Evolutionary conservation across 2,329 filamentous ascomycete species (phyloP), one percentile per base, ranked within the genome.

Genomic region (Daldinia eschscholtzii): DNA sequence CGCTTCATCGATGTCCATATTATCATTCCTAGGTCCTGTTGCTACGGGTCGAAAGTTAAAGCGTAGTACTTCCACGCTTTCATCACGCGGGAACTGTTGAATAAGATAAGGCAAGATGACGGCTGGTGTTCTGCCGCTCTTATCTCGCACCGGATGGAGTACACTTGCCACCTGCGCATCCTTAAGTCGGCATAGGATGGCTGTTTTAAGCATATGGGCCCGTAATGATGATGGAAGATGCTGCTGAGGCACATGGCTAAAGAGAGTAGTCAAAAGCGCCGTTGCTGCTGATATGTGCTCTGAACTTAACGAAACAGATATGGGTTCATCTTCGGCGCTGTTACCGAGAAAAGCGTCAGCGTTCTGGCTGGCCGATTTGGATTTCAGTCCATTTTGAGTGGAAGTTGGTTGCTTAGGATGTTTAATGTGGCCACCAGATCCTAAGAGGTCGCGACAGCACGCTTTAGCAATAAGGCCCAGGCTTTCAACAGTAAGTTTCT

Each of bases 21-120:
- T 77, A 33, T 77, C 75, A 5, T 64, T 68, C 30, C 74, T 67
- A 13, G 72, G 61, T 7, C 73, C 75, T 26, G 74, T 78, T 20
- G 74, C 74, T 6, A 75, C 77, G 3, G 81, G 80, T 7, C 86
- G 82, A 23, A 93, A 81, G 70, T 88, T 89, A 72, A 85, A 87
- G 52, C 87, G 83, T 63, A 98, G 79, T 9, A 92, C 86, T 79
- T 98, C 94, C 1, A 96, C 88, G 15, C 86, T 87, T 64, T 87
- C 83, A 57, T 91, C 87, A 10, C 85, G 79, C 0, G 89, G 84
- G 74, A 89, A 92, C 57, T 88, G 86, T 61, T 89, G 86, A 6
- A 89, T 87, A 28, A 98, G 82, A 74, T 97, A 92, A 0, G 95
- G 94, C 55, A 97, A 80, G 55, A 97, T 91, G 78, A 91, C 96